Evolutionary conservation across 306 rosid genomes (phyloP).

Genomic region (Prunus armeniaca): DNA sequence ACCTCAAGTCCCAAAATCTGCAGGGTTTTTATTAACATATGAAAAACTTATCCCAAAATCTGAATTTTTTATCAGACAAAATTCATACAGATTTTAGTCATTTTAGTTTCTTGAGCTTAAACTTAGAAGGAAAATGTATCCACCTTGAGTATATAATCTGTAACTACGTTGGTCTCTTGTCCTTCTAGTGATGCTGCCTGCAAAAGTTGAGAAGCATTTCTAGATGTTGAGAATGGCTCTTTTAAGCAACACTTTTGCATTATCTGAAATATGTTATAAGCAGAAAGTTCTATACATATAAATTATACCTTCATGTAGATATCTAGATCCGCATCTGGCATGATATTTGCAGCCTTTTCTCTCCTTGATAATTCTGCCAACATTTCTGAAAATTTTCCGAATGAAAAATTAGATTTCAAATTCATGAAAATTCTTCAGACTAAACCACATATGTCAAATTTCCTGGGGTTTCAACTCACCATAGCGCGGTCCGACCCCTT

Average conservation of each 20-base stretch:
- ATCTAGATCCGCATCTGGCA: slow-evolving; percentile 67
- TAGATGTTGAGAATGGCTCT: not conserved
- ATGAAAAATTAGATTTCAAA: not conserved
- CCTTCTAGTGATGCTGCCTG: slow-evolving; percentile 76
- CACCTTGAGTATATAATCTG: slow-evolving; percentile 81
- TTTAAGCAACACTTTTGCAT: not conserved
- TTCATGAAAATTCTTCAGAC: not conserved
- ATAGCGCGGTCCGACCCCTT: slow-evolving; percentile 69
- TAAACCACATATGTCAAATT: not conserved
- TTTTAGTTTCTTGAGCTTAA: not conserved
- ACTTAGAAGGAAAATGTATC: not conserved
- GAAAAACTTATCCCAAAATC: not conserved
- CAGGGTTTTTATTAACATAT: not conserved
- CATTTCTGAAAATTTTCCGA: slow-evolving; percentile 38
- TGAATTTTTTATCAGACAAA: not conserved
- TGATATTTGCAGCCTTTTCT: slow-evolving; percentile 60
- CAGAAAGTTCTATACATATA: not conserved
- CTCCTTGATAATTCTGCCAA: slow-evolving; percentile 61
- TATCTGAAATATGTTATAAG: not conserved
- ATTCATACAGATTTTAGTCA: not conserved
- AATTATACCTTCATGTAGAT: slow-evolving; percentile 61
- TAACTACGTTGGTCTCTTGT: slow-evolving; percentile 61
- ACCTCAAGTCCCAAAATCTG: slow-evolving; percentile 50
- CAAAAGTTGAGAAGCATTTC: not conserved
- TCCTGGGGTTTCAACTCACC: slow-evolving; percentile 36